These are phyloP conservation scores for Aspergillus transmontanensis DNA, from an alignment of 2,329 filamentous ascomycete genomes.

Conservation along the genomic window DNA sequence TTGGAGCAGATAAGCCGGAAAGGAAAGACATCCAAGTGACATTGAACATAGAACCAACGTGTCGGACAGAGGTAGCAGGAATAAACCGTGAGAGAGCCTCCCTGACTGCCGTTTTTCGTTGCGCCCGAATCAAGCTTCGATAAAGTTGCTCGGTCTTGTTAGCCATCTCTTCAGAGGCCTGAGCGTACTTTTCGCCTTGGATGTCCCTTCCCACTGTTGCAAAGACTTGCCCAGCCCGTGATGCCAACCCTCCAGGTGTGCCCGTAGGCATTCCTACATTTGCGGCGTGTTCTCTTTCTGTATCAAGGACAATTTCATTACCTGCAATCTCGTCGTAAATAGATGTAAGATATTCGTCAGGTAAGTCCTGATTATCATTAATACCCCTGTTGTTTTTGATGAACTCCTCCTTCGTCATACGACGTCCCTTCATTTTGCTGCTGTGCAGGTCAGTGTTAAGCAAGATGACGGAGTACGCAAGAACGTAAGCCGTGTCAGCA, in stretches of 20 bases:
- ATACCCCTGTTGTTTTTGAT: constrained; percentile 99
- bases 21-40: constrained; percentile 99
- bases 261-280: constrained; percentile 68
- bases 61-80: constrained; percentile 87
- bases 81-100: constrained; percentile 74
- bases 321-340: constrained; percentile 91
- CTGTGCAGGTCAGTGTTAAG: constrained; percentile 96
- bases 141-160: constrained; percentile 82
- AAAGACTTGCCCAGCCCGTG: constrained; percentile 82
- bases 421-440: constrained; percentile 73
- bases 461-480: constrained; percentile 95
- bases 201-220: constrained; percentile 90
- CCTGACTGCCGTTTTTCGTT: constrained; percentile 76
- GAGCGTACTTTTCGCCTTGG: constrained; percentile 88
- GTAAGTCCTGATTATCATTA: constrained; percentile 92
- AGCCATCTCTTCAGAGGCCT: constrained; percentile 93
- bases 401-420: constrained; percentile 96
- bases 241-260: constrained; percentile 69
- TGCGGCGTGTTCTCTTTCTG: constrained; percentile 85
- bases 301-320: constrained; percentile 93
- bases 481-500: constrained; percentile 93
- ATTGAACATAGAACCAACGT: constrained; percentile 97
- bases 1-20: constrained; percentile 87
- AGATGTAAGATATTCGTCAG: constrained; percentile 82
- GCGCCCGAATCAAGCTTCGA: constrained; percentile 87